phyloP scores from a whole-genome alignment of 352 stramenopile species.

The Albugo candida region DNA sequence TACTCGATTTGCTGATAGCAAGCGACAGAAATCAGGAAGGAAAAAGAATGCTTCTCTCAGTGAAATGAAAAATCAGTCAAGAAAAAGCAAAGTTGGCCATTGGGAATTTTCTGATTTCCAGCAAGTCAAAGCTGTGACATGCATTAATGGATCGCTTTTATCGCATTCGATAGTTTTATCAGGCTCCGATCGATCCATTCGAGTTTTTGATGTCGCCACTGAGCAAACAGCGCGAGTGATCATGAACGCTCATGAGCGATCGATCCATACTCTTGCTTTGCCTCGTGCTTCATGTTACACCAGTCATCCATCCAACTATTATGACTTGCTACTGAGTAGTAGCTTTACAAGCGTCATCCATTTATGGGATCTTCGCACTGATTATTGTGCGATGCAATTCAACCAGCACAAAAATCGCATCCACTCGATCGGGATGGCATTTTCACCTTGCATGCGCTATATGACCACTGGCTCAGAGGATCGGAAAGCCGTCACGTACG shows the following conservation, averaged over 20 bases:
- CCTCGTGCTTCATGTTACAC: slow-evolving; percentile 41
- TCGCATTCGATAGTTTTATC: slow-evolving; percentile 54
- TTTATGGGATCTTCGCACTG: slow-evolving; percentile 73
- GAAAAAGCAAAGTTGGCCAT: slow-evolving; percentile 41
- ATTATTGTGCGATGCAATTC: slow-evolving; percentile 75
- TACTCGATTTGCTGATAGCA: slow-evolving; percentile 2
- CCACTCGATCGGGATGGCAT: slow-evolving; percentile 42
- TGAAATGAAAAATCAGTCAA: not conserved
- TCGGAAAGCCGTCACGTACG: slow-evolving; percentile 62
- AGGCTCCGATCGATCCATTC: slow-evolving; percentile 55
- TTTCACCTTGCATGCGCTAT: slow-evolving; percentile 82
- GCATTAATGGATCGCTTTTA: slow-evolving; percentile 62
- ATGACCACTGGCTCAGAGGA: slow-evolving; percentile 77
- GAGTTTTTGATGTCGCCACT: slow-evolving; percentile 47
- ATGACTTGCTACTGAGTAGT: slow-evolving; percentile 66
- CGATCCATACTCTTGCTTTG: slow-evolving; percentile 42
- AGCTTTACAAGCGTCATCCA: slow-evolving; percentile 45
- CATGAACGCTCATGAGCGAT: slow-evolving; percentile 31
- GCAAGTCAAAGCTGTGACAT: slow-evolving; percentile 36
- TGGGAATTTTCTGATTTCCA: slow-evolving; percentile 50
- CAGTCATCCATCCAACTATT: slow-evolving; percentile 56
- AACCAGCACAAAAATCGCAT: slow-evolving; percentile 69
- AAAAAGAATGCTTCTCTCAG: not conserved
- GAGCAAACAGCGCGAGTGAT: slow-evolving; percentile 35
- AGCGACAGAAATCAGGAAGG: slow-evolving; percentile 24